Evolutionary conservation across 2,329 filamentous ascomycete species (phyloP).

Genomic region (Aureobasidium lini): DNA sequence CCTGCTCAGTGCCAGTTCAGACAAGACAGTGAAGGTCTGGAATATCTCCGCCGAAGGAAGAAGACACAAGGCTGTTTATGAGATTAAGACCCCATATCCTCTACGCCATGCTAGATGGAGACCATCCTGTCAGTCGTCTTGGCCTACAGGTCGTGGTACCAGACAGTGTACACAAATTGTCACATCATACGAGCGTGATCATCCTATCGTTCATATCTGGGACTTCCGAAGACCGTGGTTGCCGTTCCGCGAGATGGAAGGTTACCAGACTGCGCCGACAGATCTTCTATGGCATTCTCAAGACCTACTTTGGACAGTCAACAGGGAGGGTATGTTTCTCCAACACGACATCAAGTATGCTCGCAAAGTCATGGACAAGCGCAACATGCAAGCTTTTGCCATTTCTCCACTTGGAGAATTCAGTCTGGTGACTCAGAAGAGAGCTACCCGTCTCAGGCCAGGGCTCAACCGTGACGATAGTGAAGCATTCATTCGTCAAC

Average conservation of each 20-base stretch:
- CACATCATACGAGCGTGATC: constrained; percentile 55
- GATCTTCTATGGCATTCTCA: constrained; percentile 59
- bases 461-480: constrained; percentile 10
- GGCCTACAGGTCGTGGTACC: constrained; percentile 43
- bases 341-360: constrained; percentile 56
- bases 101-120: constrained; percentile 57
- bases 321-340: constrained; percentile 52
- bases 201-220: constrained; percentile 56
- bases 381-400: constrained; percentile 49
- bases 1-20: constrained; percentile 54
- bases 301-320: constrained; percentile 58
- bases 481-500: constrained; percentile 8
- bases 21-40: constrained; percentile 57
- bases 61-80: constrained; percentile 51
- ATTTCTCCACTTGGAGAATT: constrained; percentile 53
- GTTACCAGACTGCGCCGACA: constrained; percentile 47
- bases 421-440: constrained; percentile 46
- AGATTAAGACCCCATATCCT: constrained; percentile 54
- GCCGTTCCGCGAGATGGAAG: constrained; percentile 55
- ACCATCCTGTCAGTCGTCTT: constrained; percentile 49
- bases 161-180: constrained; percentile 57
- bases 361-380: constrained; percentile 50
- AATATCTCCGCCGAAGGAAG: constrained; percentile 51
- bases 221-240: constrained; percentile 55
- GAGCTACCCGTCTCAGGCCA: constrained; percentile 24